Conservation (phyloP, 768 basidiomycete species). For the Asterophora parasitica region DNA sequence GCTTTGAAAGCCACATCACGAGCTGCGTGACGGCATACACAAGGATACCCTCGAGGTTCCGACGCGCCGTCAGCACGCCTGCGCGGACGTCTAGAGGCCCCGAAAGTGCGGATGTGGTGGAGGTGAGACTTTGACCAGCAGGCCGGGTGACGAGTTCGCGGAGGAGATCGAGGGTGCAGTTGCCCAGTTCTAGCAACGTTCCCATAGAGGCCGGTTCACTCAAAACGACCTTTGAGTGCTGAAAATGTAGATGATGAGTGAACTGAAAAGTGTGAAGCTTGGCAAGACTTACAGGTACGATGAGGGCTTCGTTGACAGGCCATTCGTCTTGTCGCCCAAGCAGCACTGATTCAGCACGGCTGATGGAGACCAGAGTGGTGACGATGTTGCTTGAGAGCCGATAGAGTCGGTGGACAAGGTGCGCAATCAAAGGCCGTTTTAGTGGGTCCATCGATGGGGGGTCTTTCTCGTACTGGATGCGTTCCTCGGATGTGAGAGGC, state of each 20-base stretch:
- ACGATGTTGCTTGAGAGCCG: constrained; percentile 66
- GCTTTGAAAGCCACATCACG: constrained; percentile 72
- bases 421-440: constrained; percentile 67
- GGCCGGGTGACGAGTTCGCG: constrained; percentile 62
- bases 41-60: constrained; percentile 62
- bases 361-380: constrained; percentile 64
- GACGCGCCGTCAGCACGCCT: constrained; percentile 51
- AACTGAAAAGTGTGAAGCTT: constrained; percentile 14
- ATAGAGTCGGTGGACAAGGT: constrained; percentile 69
- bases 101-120: constrained; percentile 23
- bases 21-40: constrained; percentile 75
- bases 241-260: constrained; percentile 6
- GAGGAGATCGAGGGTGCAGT: constrained; percentile 70
- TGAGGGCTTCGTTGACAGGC: constrained; percentile 60
- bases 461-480: constrained; percentile 63
- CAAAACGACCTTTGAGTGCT: constrained; percentile 85
- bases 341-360: constrained; percentile 64
- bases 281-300: constrained; percentile 53
- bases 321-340: constrained; percentile 65
- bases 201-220: constrained; percentile 83
- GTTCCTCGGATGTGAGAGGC: constrained; percentile 73
- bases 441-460: constrained; percentile 53
- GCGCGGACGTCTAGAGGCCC: constrained; percentile 49
- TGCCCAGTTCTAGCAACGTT: constrained; percentile 81
- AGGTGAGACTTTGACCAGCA: constrained; percentile 47